Base-by-base conservation (phyloP, 2,329 filamentous ascomycete genomes). In the Thielaviopsis punctulata region DNA sequence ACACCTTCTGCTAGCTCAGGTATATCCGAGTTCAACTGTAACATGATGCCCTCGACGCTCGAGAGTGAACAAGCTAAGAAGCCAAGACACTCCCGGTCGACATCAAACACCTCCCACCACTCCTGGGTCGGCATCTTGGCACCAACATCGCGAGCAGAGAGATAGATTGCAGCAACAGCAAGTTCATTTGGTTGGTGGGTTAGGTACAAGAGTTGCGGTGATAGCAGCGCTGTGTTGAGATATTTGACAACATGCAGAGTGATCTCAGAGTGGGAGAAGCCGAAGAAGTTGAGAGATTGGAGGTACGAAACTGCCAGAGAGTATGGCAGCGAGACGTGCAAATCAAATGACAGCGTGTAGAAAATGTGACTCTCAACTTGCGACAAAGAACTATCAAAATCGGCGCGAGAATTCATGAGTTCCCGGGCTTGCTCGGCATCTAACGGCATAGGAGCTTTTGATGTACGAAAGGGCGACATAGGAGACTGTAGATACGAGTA, bases 91-190 rank as follows among this genome's bases (percentile, higher is more conserved):
- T 98, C 92, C 49, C 92, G 75, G 60, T 95, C 89, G 7, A 92
- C 86, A 65, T 98, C 92, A 64, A 96, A 96, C 0, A 96, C 86
- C 65, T 95, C 89, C 92, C 92, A 98, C 92, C 92, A 98, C 57
- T 86, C 82, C 47, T 77, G 78, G 57, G 84, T 84, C 0, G 90
- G 87, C 67, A 95, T 73, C 64, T 86, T 88, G 12, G 84, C 77
- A 0, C 76, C 80, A 1, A 77, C 64, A 58, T 96, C 88, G 45
- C 82, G 76, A 1, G 87, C 84, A 0, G 90, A 86, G n/a, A 87
- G 77, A 63, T 96, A 98, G 27, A 95, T 84, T 1, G 89, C 86
- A 1, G 89, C 86, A 2, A 87, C 86, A 4, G 92, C 90, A 9
- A 98, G 71, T 22, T 82, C 78, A 56, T 84, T 77, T 1, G 92